phyloP scores from a whole-genome alignment of 306 rosid genomes.

The Adenanthera pavonina region DNA sequence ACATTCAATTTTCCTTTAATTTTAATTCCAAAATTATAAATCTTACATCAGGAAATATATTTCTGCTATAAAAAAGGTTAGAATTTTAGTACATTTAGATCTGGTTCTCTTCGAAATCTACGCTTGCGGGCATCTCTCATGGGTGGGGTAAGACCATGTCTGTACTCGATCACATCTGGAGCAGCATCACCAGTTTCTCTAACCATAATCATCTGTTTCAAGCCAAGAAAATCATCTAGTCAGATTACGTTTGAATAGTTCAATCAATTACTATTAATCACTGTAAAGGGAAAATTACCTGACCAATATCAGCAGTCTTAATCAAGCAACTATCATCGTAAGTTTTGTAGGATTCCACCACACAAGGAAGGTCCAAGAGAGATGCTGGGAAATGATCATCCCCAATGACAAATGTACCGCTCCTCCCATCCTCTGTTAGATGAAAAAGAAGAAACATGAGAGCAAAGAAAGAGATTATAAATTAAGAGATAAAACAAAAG shows the following conservation, averaged over 20 bases:
- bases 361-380: constrained; percentile 72
- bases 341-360: constrained; percentile 75
- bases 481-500: neutral
- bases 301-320: constrained; percentile 69
- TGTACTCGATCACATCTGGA: constrained; percentile 73
- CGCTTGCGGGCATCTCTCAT: constrained; percentile 96
- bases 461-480: neutral
- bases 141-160: constrained; percentile 97
- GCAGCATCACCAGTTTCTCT: constrained; percentile 63
- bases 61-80: neutral
- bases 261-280: neutral
- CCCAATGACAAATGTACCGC: constrained; percentile 63
- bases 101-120: constrained; percentile 93
- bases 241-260: constrained; percentile 14
- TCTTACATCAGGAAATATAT: neutral
- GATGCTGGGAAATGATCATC: constrained; percentile 70
- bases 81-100: constrained; percentile 69
- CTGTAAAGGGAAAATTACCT: constrained; percentile 43
- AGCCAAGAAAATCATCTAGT: constrained; percentile 7
- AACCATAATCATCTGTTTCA: constrained; percentile 72
- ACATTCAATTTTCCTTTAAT: constrained; percentile 4
- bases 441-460: neutral
- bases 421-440: constrained; percentile 64
- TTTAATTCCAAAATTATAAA: constrained; percentile 10
- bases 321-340: constrained; percentile 70